Evolutionary conservation across 345 rosid species (phyloP).

Genomic region (Eucalyptus leucophloia): DNA sequence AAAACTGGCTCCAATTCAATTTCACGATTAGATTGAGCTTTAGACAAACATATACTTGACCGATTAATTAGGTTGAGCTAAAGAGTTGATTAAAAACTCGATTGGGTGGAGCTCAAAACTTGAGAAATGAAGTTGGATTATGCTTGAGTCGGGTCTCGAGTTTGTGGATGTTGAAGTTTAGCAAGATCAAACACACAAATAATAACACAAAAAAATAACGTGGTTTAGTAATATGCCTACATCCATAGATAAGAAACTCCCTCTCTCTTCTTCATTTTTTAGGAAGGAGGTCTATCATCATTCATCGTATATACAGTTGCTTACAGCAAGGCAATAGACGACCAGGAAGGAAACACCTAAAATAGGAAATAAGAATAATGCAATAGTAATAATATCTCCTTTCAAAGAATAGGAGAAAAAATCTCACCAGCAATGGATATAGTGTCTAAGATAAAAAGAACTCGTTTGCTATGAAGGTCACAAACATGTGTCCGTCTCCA

Average conservation of each 20-base stretch:
- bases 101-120: not conserved
- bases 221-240: too few relatives aligned
- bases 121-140: not conserved
- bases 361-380: too few relatives aligned
- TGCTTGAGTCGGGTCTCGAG: not conserved
- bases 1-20: not conserved
- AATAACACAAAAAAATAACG: too few relatives aligned
- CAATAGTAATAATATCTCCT: too few relatives aligned
- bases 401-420: too few relatives aligned
- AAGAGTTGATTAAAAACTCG: not conserved
- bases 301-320: too few relatives aligned
- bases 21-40: not conserved
- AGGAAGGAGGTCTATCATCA: too few relatives aligned
- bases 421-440: accelerated
- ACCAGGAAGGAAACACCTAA: too few relatives aligned
- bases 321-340: too few relatives aligned
- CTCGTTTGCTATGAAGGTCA: not conserved
- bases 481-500: not conserved
- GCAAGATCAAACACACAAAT: too few relatives aligned
- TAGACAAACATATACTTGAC: not conserved
- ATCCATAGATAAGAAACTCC: too few relatives aligned
- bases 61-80: not conserved
- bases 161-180: not conserved
- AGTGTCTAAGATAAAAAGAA: not conserved
- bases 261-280: too few relatives aligned